Evolutionary conservation across 1,139 yeast species (phyloP).

Genomic region (Suhomyces chickasaworum): DNA sequence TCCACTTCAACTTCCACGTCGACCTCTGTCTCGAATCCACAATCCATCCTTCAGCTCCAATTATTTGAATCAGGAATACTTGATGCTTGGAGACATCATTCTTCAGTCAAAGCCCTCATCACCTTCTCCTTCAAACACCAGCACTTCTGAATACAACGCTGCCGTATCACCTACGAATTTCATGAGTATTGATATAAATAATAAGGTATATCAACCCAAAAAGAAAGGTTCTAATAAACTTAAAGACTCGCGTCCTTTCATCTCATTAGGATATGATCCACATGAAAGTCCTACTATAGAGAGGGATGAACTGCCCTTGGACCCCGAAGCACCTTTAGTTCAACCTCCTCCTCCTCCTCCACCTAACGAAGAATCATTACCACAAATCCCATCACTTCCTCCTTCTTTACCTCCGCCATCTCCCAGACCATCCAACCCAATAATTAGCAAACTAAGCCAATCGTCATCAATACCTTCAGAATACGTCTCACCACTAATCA

Average conservation of each 20-base stretch:
- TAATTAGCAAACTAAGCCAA: slow-evolving; percentile 12
- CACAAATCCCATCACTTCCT: neutral
- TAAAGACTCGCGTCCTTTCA: slow-evolving; percentile 39
- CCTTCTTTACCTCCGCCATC: slow-evolving; percentile 4
- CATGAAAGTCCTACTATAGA: neutral
- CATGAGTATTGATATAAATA: slow-evolving; percentile 9
- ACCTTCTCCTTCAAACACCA: slow-evolving; percentile 44
- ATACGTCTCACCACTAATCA: slow-evolving; percentile 57
- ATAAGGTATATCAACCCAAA: slow-evolving; percentile 11
- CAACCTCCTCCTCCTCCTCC: no score
- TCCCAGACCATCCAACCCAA: slow-evolving; percentile 11
- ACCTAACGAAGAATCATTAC: neutral
- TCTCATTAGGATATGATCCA: slow-evolving; percentile 37
- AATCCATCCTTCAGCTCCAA: slow-evolving; percentile 36
- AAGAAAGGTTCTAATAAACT: slow-evolving; percentile 13
- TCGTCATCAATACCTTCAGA: slow-evolving; percentile 25
- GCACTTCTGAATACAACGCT: slow-evolving; percentile 27
- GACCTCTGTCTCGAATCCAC: slow-evolving; percentile 4
- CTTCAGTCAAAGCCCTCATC: slow-evolving; percentile 53
- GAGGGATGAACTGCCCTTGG: slow-evolving; percentile 1
- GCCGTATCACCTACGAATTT: slow-evolving; percentile 20
- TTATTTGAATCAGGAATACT: slow-evolving; percentile 57
- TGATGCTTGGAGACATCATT: slow-evolving; percentile 58
- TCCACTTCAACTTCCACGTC: slow-evolving; percentile 8
- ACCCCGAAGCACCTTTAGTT: slow-evolving; percentile 1